Percentiles rank a stretch among this genome's conserved stretches.
phyloP scores from a whole-genome alignment of 2,329 filamentous ascomycete genomes.

The Cyclaneusma minus region DNA sequence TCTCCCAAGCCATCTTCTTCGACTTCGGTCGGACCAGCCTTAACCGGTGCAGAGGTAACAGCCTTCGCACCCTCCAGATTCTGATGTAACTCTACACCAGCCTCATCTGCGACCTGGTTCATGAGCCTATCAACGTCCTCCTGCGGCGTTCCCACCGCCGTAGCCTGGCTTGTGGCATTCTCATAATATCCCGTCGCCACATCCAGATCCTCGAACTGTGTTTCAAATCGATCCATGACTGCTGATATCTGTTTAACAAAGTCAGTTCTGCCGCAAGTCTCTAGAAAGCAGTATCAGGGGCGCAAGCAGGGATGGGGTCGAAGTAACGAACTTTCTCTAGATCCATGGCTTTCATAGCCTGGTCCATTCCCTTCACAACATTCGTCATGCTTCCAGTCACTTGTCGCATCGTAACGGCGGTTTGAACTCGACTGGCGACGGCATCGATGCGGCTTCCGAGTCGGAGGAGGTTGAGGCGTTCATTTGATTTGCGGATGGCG shows the following conservation, averaged over 20 bases:
- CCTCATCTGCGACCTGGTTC: constrained; percentile 75
- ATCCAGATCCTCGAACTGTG: constrained; percentile 33
- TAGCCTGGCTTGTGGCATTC: constrained; percentile 68
- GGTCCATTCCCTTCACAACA: constrained; percentile 44
- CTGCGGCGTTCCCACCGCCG: constrained; percentile 57
- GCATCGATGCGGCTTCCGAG: constrained; percentile 43
- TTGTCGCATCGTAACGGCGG: constrained; percentile 45
- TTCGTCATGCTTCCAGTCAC: constrained; percentile 46
- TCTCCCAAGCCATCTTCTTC: constrained; percentile 61
- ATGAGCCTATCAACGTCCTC: constrained; percentile 80
- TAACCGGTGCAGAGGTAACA: constrained; percentile 40
- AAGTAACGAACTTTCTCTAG: constrained; percentile 34
- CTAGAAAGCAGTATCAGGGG: constrained; percentile 17
- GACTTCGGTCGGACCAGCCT: constrained; percentile 56
- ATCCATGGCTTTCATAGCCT: constrained; percentile 48
- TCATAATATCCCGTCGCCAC: constrained; percentile 45
- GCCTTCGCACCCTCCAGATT: constrained; percentile 47
- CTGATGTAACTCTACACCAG: constrained; percentile 65
- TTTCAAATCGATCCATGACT: constrained; percentile 52
- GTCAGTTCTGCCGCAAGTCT: constrained; percentile 35
- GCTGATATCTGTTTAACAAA: constrained; percentile 33
- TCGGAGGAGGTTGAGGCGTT: constrained; percentile 41
- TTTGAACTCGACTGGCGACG: constrained; percentile 42
- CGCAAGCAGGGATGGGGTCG: too few relatives aligned
- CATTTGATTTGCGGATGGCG: constrained; percentile 46